Conservation (phyloP, 306 rosid species). For the Luffa aegyptiaca region DNA sequence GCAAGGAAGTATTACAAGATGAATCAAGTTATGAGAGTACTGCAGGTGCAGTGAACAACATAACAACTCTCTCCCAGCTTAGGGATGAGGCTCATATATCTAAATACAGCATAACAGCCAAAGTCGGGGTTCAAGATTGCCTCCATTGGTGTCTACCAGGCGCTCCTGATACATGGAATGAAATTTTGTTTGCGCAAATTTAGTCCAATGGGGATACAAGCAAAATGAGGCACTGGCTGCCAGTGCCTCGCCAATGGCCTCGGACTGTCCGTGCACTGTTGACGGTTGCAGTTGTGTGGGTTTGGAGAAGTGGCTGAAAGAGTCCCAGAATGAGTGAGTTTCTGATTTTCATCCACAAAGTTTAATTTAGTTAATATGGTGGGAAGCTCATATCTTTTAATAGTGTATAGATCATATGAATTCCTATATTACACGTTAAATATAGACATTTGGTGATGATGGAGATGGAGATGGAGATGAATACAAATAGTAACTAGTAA, state of each 20-base stretch:
- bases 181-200: constrained; percentile 72
- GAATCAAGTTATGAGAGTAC: constrained; percentile 58
- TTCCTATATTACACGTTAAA: not conserved
- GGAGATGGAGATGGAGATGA: not conserved
- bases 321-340: not conserved
- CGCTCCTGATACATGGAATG: constrained; percentile 95
- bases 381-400: not conserved
- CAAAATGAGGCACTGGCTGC: too few species aligned
- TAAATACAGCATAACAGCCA: constrained; percentile 47
- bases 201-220: constrained; percentile 24
- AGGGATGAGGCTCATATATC: constrained; percentile 96
- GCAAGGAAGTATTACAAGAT: constrained; percentile 59
- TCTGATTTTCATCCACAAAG: not conserved
- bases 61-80: constrained; percentile 67
- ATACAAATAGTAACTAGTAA: not conserved
- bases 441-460: not conserved
- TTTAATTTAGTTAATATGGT: not conserved
- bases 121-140: constrained; percentile 71
- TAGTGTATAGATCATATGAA: not conserved
- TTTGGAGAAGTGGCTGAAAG: too few species aligned
- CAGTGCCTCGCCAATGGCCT: not conserved
- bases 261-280: too few species aligned
- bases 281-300: not conserved
- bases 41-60: constrained; percentile 74
- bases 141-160: constrained; percentile 98